These are phyloP conservation scores for Arthrobotrys entomopaga DNA, from an alignment of 2,329 filamentous ascomycete species.

Conservation along the genomic window DNA sequence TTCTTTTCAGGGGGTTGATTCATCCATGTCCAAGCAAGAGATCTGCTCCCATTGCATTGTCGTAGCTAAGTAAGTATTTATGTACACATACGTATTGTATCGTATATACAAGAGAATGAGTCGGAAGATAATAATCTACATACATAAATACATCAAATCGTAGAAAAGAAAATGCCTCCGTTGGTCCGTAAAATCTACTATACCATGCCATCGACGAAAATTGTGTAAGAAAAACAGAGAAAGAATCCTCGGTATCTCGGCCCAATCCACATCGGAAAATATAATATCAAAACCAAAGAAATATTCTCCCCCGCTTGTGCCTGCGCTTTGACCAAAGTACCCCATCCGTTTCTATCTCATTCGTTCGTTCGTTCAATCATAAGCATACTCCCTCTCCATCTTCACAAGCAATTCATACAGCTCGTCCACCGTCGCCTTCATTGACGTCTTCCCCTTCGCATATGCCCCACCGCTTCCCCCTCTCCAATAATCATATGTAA, in stretches of 20 bases:
- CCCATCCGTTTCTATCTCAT: too few relatives aligned
- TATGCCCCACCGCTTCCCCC: constrained; percentile 28
- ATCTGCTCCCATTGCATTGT: constrained; percentile 1
- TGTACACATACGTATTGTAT: too few relatives aligned
- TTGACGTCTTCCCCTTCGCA: constrained; percentile 16
- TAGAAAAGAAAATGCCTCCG: constrained; percentile 15
- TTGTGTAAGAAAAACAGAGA: constrained; percentile 19
- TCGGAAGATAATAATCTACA: too few relatives aligned
- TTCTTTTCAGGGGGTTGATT: neutral
- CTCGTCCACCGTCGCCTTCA: constrained; percentile 41
- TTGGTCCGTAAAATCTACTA: constrained; percentile 19
- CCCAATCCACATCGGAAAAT: constrained; percentile 8
- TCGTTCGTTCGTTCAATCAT: neutral
- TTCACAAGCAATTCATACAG: constrained; percentile 56
- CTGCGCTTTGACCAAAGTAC: constrained; percentile 6
- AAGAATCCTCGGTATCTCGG: constrained; percentile 26
- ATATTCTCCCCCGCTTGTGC: constrained; percentile 6
- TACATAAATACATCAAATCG: neutral
- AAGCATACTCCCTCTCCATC: constrained; percentile 55
- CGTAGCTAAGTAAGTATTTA: constrained; percentile 1
- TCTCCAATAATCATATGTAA: constrained; percentile 63
- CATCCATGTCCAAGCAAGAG: constrained; percentile 10
- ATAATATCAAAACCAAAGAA: neutral
- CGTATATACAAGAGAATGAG: too few relatives aligned
- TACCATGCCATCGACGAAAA: constrained; percentile 4